Evolutionary conservation across 2,329 filamentous ascomycete species (phyloP), one percentile per base, ranked within the genome.

Genomic region (Pseudocercospora macadamiae): DNA sequence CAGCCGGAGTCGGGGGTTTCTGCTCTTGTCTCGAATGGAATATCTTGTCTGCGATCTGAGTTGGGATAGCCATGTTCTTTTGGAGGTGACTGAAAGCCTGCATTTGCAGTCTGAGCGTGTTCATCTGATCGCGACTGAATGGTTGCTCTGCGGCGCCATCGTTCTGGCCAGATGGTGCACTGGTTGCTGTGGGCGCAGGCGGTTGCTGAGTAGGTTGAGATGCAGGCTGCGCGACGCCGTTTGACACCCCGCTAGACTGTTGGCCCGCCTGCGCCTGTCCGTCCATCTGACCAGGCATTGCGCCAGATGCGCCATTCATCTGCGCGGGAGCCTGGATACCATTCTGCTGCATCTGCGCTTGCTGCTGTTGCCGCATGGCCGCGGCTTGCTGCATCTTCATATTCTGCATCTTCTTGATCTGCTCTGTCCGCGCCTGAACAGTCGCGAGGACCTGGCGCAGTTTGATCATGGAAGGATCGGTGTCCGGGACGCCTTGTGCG

Each of bases 71-170:
- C 12, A 89, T 82, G 66, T 96, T 96, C 75, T 95, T 96, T 4
- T 90, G 89, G 3, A 99, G 81, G 65, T 92, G 83, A 76, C 96
- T 96, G 77, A 97, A 97, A 0, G 93, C 93, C 67, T 89, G 83
- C 51, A 97, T 96, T 73, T 99, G 95, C 65, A 90, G 88, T 60
- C 91, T 84, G 8, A 99, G 79, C 42, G 90, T 85, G 21, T 83
- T 82, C 45, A 96, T 79, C 73, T 99, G 95, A 57, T 95, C 89
- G 21, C 84, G 83, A 10, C 87, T 88, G 72, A 96, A 65, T 19
- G 55, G 51, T n/a, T 61, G 51, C n/a, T 69, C 66, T 16, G 36
- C 54, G 9, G 59, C 28, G 34, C 61, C 59, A 48, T 70, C 66
- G 45, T 45, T 44, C 28, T 66, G 64, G 6, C 51, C 34, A 18